Evolutionary conservation across 2,329 filamentous ascomycete species (phyloP).

Genomic region (Neopestalotiopsis sp.): DNA sequence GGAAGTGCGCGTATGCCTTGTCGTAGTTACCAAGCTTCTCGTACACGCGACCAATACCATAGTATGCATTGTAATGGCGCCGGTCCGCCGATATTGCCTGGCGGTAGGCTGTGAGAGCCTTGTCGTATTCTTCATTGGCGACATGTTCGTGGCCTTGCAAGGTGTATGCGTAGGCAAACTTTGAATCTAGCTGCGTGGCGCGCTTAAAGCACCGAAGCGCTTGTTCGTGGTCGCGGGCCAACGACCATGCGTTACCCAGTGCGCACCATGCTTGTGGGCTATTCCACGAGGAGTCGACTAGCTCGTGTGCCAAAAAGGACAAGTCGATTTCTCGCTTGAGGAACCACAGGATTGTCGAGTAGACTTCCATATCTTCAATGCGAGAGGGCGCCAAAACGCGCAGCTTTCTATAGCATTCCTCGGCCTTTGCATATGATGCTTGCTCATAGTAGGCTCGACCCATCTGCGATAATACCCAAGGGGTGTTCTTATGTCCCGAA

Average conservation of each 20-base stretch:
- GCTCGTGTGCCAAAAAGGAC: constrained; percentile 88
- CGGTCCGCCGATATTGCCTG: constrained; percentile 84
- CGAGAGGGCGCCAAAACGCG: constrained; percentile 80
- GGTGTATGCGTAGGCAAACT: constrained; percentile 94
- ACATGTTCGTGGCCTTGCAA: constrained; percentile 96
- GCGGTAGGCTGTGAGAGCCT: constrained; percentile 86
- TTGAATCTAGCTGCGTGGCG: constrained; percentile 86
- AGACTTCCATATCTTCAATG: constrained; percentile 95
- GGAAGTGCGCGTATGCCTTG: constrained; percentile 89
- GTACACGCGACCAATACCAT: constrained; percentile 82
- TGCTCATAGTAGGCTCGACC: constrained; percentile 93
- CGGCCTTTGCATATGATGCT: constrained; percentile 82
- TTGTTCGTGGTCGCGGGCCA: constrained; percentile 91
- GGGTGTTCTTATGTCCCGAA: constrained; percentile 80
- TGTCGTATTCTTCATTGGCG: constrained; percentile 95
- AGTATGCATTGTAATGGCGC: constrained; percentile 98
- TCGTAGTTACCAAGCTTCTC: constrained; percentile 91
- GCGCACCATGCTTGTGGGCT: constrained; percentile 97
- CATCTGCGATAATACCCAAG: constrained; percentile 91
- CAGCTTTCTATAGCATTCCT: constrained; percentile 82
- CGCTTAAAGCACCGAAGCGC: constrained; percentile 93
- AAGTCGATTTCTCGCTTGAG: constrained; percentile 90
- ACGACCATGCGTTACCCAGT: constrained; percentile 91
- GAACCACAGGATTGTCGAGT: constrained; percentile 99
- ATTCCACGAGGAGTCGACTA: constrained; percentile 84